Conservation (phyloP, 2,329 filamentous ascomycete genomes). For the Lasiodiplodia citricola region DNA sequence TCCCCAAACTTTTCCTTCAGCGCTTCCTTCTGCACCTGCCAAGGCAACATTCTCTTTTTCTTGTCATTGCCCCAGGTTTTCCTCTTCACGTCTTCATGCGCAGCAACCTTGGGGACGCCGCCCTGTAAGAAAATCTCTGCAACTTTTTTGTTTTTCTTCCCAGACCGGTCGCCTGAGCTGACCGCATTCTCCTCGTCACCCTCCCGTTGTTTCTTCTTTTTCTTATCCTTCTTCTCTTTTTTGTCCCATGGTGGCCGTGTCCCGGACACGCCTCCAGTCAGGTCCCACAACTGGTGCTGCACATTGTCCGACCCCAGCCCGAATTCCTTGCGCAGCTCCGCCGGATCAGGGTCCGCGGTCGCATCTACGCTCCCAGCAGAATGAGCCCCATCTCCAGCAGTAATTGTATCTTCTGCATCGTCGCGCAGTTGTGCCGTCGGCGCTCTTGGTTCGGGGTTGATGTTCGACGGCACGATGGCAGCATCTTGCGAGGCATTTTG, state of each 20-base stretch:
- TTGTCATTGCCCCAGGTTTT: background rate
- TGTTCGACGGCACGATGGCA: background rate
- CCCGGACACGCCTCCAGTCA: conserved; percentile 6
- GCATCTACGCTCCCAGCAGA: too few relatives aligned
- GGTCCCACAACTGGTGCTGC: background rate
- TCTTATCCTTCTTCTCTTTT: background rate
- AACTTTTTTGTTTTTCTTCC: background rate
- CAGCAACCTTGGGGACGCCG: background rate
- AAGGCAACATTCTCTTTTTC: conserved; percentile 53
- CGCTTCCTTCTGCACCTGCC: conserved; percentile 78
- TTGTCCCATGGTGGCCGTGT: background rate
- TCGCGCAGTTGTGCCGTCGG: background rate
- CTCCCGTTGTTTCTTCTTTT: background rate
- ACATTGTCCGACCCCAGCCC: background rate
- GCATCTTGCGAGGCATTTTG: background rate
- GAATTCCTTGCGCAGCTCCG: background rate
- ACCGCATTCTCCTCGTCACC: background rate
- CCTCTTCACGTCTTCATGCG: background rate
- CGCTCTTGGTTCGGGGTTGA: background rate
- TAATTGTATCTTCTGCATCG: background rate
- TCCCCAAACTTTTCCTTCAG: conserved; percentile 79
- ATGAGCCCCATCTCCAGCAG: background rate
- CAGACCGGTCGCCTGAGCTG: background rate
- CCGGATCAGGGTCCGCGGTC: background rate
- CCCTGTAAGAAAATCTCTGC: background rate